A percentile compares a stretch with the other conserved stretches of the same genome.
These are phyloP conservation scores for Erucastrum elatum DNA, from an alignment of 345 rosid genomes.

Conservation along the genomic window DNA sequence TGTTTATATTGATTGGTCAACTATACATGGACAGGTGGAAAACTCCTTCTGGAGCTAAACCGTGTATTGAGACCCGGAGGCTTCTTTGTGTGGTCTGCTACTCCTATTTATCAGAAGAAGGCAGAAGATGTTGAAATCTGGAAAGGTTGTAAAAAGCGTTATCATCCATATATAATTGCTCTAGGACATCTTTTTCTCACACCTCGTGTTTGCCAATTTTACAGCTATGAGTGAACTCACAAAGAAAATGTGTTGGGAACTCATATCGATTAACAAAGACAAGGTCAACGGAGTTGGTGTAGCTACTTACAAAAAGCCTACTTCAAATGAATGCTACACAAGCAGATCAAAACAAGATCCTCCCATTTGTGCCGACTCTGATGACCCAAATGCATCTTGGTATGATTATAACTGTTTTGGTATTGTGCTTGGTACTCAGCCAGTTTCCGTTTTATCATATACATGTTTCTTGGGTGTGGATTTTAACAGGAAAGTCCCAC, in stretches of 20 bases:
- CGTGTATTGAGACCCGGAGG: conserved; percentile 88
- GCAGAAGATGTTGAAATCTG: conserved; percentile 83
- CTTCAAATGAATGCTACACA: conserved; percentile 76
- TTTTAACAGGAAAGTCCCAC: conserved; percentile 72
- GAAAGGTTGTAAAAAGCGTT: conserved; percentile 55
- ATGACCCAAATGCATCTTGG: conserved; percentile 97
- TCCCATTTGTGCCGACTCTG: conserved; percentile 69
- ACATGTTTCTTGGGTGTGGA: conserved; percentile 17
- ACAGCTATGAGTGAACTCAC: conserved; percentile 83
- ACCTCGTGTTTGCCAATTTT: conserved; percentile 32
- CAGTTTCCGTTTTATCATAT: neutral
- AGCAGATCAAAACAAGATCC: conserved; percentile 68
- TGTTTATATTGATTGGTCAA: neutral
- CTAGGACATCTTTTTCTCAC: conserved; percentile 29
- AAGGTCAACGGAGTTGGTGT: conserved; percentile 67
- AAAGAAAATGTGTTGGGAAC: conserved; percentile 90
- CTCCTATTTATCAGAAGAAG: conserved; percentile 88
- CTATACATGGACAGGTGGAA: conserved; percentile 59
- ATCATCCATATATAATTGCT: conserved; percentile 3
- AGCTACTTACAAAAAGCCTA: conserved; percentile 81
- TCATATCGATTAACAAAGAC: conserved; percentile 72
- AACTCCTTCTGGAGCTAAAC: conserved; percentile 88
- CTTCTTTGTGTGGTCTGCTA: conserved; percentile 95
- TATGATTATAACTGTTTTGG: conserved; percentile 31
- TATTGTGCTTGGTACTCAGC: neutral